These are phyloP conservation scores for Colletotrichum musicola DNA, from an alignment of 2,329 filamentous ascomycete genomes.

Conservation along the genomic window DNA sequence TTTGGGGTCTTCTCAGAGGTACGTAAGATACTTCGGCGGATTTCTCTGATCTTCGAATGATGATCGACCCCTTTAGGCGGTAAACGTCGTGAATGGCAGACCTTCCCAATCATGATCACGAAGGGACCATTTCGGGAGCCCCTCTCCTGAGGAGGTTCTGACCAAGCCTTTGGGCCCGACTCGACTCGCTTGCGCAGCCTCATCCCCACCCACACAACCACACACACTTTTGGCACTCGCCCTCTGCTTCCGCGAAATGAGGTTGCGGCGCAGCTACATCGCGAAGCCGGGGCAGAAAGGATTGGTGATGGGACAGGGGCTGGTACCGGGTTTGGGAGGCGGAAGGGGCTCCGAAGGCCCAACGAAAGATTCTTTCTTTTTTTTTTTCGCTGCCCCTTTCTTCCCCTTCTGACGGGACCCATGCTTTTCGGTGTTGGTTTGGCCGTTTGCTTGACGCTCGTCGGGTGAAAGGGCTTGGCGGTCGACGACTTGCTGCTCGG, in stretches of 20 bases:
- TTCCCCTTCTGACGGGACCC: no score
- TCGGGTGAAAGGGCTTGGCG: no score
- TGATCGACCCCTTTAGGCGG: constrained; percentile 5
- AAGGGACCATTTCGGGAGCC: not conserved
- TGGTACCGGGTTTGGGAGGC: not conserved
- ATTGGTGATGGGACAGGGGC: not conserved
- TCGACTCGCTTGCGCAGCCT: constrained; percentile 15
- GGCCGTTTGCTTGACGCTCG: no score
- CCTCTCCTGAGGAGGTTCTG: not conserved
- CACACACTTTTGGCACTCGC: constrained; percentile 5
- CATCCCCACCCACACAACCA: constrained; percentile 9
- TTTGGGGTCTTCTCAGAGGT: no score
- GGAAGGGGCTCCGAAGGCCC: constrained; percentile 3
- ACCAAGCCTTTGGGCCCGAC: not conserved
- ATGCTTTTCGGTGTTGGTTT: no score
- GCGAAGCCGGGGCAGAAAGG: not conserved
- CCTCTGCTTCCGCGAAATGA: constrained; percentile 18
- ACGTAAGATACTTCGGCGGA: not conserved
- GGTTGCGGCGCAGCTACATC: constrained; percentile 17
- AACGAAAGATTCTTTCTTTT: not conserved
- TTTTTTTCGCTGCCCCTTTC: no score
- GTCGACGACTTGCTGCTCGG: no score
- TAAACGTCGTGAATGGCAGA: not conserved
- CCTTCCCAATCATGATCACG: not conserved
- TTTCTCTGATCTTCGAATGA: not conserved